Percentiles rank a stretch among this genome's conserved stretches.
These are phyloP conservation scores for Pseudogymnoascus verrucosus DNA, from an alignment of 2,329 filamentous ascomycete genomes.

Conservation along the genomic window DNA sequence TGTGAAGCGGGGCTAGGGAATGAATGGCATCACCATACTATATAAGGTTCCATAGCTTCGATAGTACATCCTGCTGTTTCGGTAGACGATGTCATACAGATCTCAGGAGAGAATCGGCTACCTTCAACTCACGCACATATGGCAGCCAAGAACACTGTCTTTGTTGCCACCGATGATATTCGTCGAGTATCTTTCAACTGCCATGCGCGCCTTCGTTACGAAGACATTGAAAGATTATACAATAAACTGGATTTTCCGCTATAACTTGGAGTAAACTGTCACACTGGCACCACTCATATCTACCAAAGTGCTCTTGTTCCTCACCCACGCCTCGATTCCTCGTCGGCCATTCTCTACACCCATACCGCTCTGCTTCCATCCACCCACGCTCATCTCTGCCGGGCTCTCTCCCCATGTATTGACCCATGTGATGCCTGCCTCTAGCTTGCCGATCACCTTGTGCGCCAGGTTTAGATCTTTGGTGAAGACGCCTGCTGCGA, in stretches of 20 bases:
- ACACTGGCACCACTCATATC: constrained; percentile 63
- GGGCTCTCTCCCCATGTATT: constrained; percentile 92
- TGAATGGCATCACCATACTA: neutral
- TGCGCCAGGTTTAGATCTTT: constrained; percentile 68
- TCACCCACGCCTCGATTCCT: constrained; percentile 73
- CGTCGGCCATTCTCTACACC: constrained; percentile 79
- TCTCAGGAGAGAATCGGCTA: neutral
- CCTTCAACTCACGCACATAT: neutral
- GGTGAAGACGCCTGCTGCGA: constrained; percentile 79
- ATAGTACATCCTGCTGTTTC: neutral
- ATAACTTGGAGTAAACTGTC: constrained; percentile 63
- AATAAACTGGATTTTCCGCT: neutral
- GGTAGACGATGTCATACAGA: neutral
- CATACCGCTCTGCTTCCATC: constrained; percentile 85
- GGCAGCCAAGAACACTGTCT: neutral
- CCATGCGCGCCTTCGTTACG: neutral
- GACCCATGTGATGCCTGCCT: constrained; percentile 86
- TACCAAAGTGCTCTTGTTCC: constrained; percentile 81
- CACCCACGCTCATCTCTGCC: constrained; percentile 85
- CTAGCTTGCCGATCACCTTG: constrained; percentile 57
- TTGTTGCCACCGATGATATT: neutral
- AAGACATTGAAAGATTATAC: neutral
- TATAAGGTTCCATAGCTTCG: neutral
- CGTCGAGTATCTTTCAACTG: no score
- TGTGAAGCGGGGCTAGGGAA: neutral